A percentile compares a stretch with the other conserved stretches of the same genome.
Evolutionary conservation across 2,329 filamentous ascomycete genomes (phyloP).

Genomic region (Hirsutella thompsonii): DNA sequence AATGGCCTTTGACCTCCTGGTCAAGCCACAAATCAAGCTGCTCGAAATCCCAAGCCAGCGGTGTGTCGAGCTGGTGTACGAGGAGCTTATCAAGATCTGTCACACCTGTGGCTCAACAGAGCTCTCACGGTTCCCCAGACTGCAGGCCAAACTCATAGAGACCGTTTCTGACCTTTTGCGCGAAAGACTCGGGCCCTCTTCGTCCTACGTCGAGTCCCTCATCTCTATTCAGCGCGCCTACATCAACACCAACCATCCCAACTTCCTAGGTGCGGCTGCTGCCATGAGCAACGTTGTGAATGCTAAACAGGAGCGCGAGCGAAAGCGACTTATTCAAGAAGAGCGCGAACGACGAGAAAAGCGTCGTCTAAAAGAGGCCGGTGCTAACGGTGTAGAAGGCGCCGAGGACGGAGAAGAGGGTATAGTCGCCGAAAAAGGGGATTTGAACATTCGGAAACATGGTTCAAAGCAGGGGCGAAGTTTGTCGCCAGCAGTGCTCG

Average conservation of each 20-base stretch:
- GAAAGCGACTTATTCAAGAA: constrained; percentile 65
- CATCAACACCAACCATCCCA: constrained; percentile 98
- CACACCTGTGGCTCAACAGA: constrained; percentile 96
- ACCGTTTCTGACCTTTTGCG: constrained; percentile 92
- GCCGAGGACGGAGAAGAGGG: constrained; percentile 53
- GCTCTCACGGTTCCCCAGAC: constrained; percentile 76
- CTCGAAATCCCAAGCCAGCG: constrained; percentile 89
- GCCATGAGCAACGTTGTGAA: constrained; percentile 96
- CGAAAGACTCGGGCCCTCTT: constrained; percentile 81
- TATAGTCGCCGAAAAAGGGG: constrained; percentile 32
- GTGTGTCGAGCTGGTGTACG: constrained; percentile 95
- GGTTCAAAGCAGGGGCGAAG: constrained; percentile 45
- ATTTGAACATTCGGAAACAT: constrained; percentile 31
- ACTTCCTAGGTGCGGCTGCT: constrained; percentile 90
- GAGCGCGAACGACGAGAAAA: constrained; percentile 79
- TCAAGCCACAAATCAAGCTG: constrained; percentile 97
- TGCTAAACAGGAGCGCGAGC: constrained; percentile 88
- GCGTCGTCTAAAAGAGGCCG: constrained; percentile 70
- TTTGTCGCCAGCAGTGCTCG: constrained; percentile 67
- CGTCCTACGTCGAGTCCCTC: constrained; percentile 85
- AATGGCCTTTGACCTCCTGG: constrained; percentile 90
- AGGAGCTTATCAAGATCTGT: constrained; percentile 98
- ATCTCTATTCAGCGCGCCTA: constrained; percentile 97
- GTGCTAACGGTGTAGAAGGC: constrained; percentile 61
- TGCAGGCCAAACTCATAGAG: constrained; percentile 95